Base-by-base conservation (phyloP, 2,329 filamentous ascomycete genomes). In the Aspergillus pseudotamarii region DNA sequence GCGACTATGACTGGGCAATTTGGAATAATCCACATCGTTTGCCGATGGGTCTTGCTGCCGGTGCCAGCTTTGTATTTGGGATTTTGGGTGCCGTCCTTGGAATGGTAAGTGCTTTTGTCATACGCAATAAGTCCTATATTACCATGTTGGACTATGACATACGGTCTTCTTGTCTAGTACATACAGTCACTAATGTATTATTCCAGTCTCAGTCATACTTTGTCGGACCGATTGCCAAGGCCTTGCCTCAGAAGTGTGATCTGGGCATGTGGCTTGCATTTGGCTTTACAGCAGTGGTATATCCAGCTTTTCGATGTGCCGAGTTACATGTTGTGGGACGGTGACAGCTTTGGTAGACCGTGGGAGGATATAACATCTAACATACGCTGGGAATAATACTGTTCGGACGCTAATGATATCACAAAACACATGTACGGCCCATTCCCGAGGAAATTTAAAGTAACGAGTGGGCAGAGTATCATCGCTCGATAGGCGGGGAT, bases 41-140 rank as follows among this genome's bases (percentile, higher is more conserved):
- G 36, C 79, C 80, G 9, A 61, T 77, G 45, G 80, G 80, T 0
- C 64, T 76, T 23, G 80, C 80, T 21, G 79, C 79, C 4, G 69
- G 72, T 10, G 59, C 67, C 10, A 68, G 73, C 34, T 78, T 76
- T 58, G 60, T 75, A 12, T 61, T 78, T 21, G 77, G 76, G 4
- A 77, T 75, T 73, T 68, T 72, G 6, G 76, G 76, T 6, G 76
- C 76, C 1, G 71, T 79, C 36, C 62, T 78, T 28, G 74, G 76
- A n/a, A 79, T 79, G 76, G 72, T 73, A 67, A 57, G 69, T 59
- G 34, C 14, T 38, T 16, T 14, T 45, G 23, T 51, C 8, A 1
- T 36, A 1, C 12, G 3, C 10, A 6, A 50, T 51, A 2, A 21
- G n/a, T 30, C n/a, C 34, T 46, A 41, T n/a, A 23, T 11, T 23